A percentile compares a stretch with the other conserved stretches of the same genome.
Conservation (phyloP, 192 early-diverging fungal genomes). For the Entomortierella lignicola region DNA sequence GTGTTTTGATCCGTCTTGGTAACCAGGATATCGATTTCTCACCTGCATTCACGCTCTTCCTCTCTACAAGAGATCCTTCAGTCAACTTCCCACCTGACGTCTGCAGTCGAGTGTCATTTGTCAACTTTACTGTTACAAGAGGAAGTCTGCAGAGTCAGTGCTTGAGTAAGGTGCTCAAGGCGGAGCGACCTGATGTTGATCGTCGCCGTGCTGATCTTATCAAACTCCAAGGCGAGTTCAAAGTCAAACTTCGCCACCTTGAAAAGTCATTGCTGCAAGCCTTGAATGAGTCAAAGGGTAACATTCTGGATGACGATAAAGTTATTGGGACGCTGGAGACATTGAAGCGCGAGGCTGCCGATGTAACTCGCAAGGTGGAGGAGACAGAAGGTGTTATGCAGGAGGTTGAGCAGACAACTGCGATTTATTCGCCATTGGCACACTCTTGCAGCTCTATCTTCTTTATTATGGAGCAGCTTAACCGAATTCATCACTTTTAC, state of each 20-base stretch:
- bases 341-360: slow-evolving; percentile 95
- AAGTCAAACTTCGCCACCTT: slow-evolving; percentile 89
- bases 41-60: slow-evolving; percentile 93
- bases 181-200: slow-evolving; percentile 96
- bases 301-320: slow-evolving; percentile 97
- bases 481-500: slow-evolving; percentile 92
- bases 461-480: slow-evolving; percentile 97
- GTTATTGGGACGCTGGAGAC: slow-evolving; percentile 95
- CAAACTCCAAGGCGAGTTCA: slow-evolving; percentile 97
- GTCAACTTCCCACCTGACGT: slow-evolving; percentile 96
- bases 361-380: slow-evolving; percentile 90
- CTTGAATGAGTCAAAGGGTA: slow-evolving; percentile 94
- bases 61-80: slow-evolving; percentile 95
- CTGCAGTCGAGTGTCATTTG: slow-evolving; percentile 97
- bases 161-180: slow-evolving; percentile 93
- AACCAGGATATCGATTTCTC: slow-evolving; percentile 99
- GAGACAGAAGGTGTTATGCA: slow-evolving; percentile 95
- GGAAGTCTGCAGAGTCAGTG: slow-evolving; percentile 97
- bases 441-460: slow-evolving; percentile 92
- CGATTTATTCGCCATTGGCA: slow-evolving; percentile 91
- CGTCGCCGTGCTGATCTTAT: slow-evolving; percentile 90
- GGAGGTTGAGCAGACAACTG: slow-evolving; percentile 94
- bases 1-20: slow-evolving; percentile 95
- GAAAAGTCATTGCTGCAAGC: slow-evolving; percentile 95
- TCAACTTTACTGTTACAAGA: slow-evolving; percentile 99